Base-by-base conservation (phyloP, 495 filamentous ascomycete species). In the Daldinia concentrica region DNA sequence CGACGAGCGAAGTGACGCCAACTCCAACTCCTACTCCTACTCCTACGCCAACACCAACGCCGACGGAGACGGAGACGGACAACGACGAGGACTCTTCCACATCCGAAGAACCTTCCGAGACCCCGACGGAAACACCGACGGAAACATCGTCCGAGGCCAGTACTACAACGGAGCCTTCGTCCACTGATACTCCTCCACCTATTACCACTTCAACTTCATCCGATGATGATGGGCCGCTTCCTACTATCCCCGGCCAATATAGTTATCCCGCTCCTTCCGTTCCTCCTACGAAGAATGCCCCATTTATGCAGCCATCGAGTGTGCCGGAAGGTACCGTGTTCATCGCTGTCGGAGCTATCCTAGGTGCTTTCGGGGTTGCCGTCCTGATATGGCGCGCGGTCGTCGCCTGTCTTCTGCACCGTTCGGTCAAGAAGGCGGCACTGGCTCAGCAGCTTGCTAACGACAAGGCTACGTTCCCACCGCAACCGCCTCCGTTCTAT, bases 261-360 rank as follows among this genome's bases (percentile, higher is more conserved):
- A 84, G 82, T 11, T 88, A 87, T 68, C 89, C 91, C 8, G 77
- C 88, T 5, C 82, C 92, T 3, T 86, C 86, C 15, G 89, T 97
- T 39, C 95, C 95, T 4, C 90, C 93, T 11, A 97, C 92, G 1
- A 84, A 87, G 11, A 86, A 90, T 78, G 95, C 95, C 24, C 95
- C 96, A 29, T 99, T 93, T 77, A 97, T 99, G 94, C 92, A 96
- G 74, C 90, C 91, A 76, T 94, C 93, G n/a, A 90, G 84, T 50
- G 86, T 94, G 7, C 95, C 95, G 0, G 93, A 98, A 80, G 95
- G 95, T 17, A 98, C 95, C 26, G 90, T 99, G 34, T 99, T 99
- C 83, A 99, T 99, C 76, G 89, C 86, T 43, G 96, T 98, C 19
- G 95, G 96, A 51, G 92, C 93, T 19, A 90, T 90, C 32, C 86